Base-by-base conservation (phyloP, 768 basidiomycete species). In the Gyrodon lividus region DNA sequence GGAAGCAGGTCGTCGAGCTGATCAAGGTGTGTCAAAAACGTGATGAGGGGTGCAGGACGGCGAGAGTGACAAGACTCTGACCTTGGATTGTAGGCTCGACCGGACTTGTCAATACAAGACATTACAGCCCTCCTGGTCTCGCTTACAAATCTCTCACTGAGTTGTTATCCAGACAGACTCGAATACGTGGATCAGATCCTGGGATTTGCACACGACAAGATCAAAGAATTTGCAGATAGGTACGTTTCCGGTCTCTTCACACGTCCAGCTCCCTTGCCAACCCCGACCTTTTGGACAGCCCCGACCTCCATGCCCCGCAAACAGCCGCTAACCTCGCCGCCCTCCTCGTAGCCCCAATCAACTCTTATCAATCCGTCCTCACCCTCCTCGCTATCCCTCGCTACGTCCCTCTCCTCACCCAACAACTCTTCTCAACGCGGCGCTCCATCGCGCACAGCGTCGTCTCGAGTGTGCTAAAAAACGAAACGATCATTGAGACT, bases 111-210 rank as follows among this genome's bases (percentile, higher is more conserved):
- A 41, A 92, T 99, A 65, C 96, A 98, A 69, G 97, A 99, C 63
- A 87, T 98, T 67, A 98, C 97, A 0, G 97, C 96, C 0, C 83
- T 98, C 17, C 77, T 98, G 46, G 95, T 98, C 16, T 99, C 97
- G 1, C 75, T 99, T 34, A 90, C 92, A 28, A 98, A 98, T 69
- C 80, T 98, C 10, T 95, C 93, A 0, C 74, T 99, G 22, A 95
- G 92, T 68, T 98, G 96, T 70, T 99, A 99, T 68, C 97, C 97
- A 2, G 96, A 98, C 64, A 79, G 92, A 58, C 78, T 98, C 44
- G 94, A 98, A 75, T 98, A 98, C 63, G 93, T 99, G 34, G 94
- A 98, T 61, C 95, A 98, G 70, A 85, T 98, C 16, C 78, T 98
- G 48, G 85, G 83, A 6, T 99, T 96, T 63, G 92, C 93, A 1